phyloP scores from a whole-genome alignment of 2,329 filamentous ascomycete species.

The Alternaria novae-zelandiae region DNA sequence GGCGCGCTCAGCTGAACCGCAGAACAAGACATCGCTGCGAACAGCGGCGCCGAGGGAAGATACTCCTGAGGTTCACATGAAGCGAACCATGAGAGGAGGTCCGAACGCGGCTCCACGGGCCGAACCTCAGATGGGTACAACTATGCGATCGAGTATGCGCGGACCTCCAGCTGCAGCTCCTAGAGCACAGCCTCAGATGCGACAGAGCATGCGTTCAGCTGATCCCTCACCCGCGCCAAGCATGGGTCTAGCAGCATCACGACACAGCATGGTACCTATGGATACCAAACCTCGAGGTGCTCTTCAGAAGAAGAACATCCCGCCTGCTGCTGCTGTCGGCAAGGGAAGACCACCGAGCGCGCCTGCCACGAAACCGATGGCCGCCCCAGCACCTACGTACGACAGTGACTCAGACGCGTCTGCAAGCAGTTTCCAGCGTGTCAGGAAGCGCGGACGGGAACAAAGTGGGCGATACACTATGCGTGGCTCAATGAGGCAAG shows the following conservation, averaged over 20 bases:
- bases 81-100: conserved; percentile 42
- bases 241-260: conserved; percentile 43
- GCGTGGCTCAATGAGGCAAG: conserved; percentile 73
- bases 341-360: conserved; percentile 38
- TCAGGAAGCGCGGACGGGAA: conserved; percentile 48
- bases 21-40: conserved; percentile 14
- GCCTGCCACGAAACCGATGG: conserved; percentile 21
- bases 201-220: conserved; percentile 56
- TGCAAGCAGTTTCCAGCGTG: conserved; percentile 78
- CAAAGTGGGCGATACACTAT: conserved; percentile 64
- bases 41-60: conserved; percentile 7
- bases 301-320: conserved; percentile 50
- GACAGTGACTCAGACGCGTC: conserved; percentile 56
- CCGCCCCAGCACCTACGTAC: conserved; percentile 34
- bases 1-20: conserved; percentile 15
- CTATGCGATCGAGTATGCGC: conserved; percentile 51
- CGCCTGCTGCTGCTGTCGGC: conserved; percentile 25
- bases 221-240: conserved; percentile 35
- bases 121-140: conserved; percentile 20
- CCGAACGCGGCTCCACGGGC: conserved; percentile 10
- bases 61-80: conserved; percentile 39
- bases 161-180: conserved; percentile 7
- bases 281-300: conserved; percentile 42
- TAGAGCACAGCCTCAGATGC: conserved; percentile 45
- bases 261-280: conserved; percentile 36